Conservation (phyloP, 164 flowering plant genomes). For the Malania oleifera region DNA sequence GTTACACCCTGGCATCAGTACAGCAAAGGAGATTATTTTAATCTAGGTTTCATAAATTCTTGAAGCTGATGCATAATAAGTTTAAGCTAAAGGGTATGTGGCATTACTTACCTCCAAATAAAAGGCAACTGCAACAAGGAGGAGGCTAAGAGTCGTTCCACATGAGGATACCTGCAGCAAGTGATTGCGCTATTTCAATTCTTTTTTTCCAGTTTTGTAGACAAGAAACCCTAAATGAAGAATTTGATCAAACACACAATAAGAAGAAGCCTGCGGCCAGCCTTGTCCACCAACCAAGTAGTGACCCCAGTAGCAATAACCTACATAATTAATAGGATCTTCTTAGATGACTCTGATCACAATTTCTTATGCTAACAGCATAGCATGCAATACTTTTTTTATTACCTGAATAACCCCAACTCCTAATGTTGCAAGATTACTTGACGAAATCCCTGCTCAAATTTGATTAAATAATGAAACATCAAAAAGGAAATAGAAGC, state of each 20-base stretch:
- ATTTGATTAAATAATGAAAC: background rate
- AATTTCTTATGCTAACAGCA: conserved; percentile 1
- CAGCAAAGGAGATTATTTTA: background rate
- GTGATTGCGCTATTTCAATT: background rate
- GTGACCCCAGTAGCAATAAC: conserved; percentile 34
- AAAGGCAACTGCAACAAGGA: conserved; percentile 40
- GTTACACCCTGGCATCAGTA: conserved; percentile 18
- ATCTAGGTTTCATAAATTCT: too few relatives aligned
- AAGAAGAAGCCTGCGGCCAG: conserved; percentile 47
- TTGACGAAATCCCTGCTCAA: conserved; percentile 32
- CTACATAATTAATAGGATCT: conserved; percentile 11
- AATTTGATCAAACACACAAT: conserved; percentile 21
- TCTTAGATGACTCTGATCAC: background rate
- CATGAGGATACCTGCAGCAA: conserved; percentile 28
- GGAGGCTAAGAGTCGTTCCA: conserved; percentile 34
- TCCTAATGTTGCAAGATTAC: conserved; percentile 34
- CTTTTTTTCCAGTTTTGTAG: background rate
- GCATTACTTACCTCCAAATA: conserved; percentile 27
- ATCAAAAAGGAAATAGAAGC: too few relatives aligned
- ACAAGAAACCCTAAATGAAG: background rate
- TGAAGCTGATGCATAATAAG: background rate
- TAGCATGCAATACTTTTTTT: background rate
- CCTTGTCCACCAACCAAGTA: conserved; percentile 42
- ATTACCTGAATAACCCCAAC: conserved; percentile 39
- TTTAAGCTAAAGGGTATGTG: background rate